Conservation (phyloP, 2,329 filamentous ascomycete species). For the Didymella segeticola region DNA sequence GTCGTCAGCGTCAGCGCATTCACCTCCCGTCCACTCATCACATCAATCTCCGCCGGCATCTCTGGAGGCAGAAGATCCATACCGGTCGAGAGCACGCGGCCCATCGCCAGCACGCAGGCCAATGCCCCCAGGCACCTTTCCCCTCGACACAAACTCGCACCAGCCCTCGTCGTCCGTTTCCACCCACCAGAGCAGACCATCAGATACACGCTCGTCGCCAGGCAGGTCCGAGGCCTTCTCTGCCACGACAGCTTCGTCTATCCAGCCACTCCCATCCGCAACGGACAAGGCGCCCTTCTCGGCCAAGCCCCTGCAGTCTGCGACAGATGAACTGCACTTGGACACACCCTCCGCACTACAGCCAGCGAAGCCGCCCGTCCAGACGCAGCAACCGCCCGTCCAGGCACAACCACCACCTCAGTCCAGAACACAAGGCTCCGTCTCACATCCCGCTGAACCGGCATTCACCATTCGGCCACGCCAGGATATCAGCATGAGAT, state of each 20-base stretch:
- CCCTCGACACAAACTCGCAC: slow-evolving; percentile 34
- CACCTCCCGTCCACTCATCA: slow-evolving; percentile 13
- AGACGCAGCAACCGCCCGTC: slow-evolving; percentile 3
- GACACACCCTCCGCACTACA: slow-evolving; percentile 19
- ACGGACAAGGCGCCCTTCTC: slow-evolving; percentile 27
- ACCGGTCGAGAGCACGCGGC: slow-evolving; percentile 39
- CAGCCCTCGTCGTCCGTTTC: slow-evolving; percentile 35
- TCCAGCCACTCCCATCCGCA: slow-evolving; percentile 23
- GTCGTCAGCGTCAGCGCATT: no score
- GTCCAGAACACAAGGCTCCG: slow-evolving; percentile 13
- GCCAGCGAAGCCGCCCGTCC: slow-evolving; percentile 4
- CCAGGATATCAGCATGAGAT: slow-evolving; percentile 24
- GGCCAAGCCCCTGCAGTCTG: slow-evolving; percentile 2
- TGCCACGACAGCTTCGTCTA: slow-evolving; percentile 18
- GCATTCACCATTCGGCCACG: slow-evolving; percentile 25
- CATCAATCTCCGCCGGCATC: slow-evolving; percentile 22
- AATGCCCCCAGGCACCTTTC: slow-evolving; percentile 34
- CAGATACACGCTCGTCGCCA: slow-evolving; percentile 32
- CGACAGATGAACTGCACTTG: slow-evolving; percentile 30
- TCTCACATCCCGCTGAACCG: slow-evolving; percentile 12
- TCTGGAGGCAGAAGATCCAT: slow-evolving; percentile 36
- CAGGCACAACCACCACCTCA: slow-evolving; percentile 8
- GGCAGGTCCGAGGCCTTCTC: slow-evolving; percentile 30
- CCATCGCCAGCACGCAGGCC: slow-evolving; percentile 38
- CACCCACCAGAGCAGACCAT: slow-evolving; percentile 36